These are phyloP conservation scores for Pseudocercospora eumusae DNA, from an alignment of 2,329 filamentous ascomycete genomes.

Conservation along the genomic window DNA sequence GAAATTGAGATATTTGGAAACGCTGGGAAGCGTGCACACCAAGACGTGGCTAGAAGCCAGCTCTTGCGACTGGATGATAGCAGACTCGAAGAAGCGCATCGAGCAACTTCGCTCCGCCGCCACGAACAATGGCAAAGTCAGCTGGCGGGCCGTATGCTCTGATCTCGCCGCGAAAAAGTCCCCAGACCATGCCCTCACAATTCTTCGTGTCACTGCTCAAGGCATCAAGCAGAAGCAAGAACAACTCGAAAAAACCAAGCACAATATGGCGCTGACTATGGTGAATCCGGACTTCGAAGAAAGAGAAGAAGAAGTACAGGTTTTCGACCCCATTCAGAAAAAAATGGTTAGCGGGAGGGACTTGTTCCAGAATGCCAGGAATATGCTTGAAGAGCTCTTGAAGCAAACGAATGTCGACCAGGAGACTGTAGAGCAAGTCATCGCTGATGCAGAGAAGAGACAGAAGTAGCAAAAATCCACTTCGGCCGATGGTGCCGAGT, in stretches of 20 bases:
- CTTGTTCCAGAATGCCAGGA: not conserved
- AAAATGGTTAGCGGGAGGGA: constrained; percentile 20
- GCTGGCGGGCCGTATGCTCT: constrained; percentile 13
- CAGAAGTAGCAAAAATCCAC: not conserved
- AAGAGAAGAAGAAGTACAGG: constrained; percentile 1
- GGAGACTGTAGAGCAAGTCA: not conserved
- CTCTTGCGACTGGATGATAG: constrained; percentile 17
- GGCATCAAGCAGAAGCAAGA: not conserved
- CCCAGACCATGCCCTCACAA: constrained; percentile 1
- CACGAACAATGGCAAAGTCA: constrained; percentile 11
- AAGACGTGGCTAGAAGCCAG: constrained; percentile 15
- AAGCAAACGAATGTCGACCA: not conserved
- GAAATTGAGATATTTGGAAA: constrained; percentile 11
- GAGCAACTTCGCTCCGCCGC: constrained; percentile 9
- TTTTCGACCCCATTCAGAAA: constrained; percentile 5
- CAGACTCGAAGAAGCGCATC: constrained; percentile 19
- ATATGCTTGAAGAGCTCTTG: not conserved
- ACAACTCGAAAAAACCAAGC: constrained; percentile 2
- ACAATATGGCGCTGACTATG: constrained; percentile 1
- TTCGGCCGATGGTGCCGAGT: no score
- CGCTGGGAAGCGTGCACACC: not conserved
- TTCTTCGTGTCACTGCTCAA: not conserved
- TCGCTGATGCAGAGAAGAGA: constrained; percentile 9
- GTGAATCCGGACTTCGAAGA: constrained; percentile 8
- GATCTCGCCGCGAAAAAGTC: constrained; percentile 3